Conservation (phyloP, 192 early-diverging fungal species). For the Phycomyces nitens region DNA sequence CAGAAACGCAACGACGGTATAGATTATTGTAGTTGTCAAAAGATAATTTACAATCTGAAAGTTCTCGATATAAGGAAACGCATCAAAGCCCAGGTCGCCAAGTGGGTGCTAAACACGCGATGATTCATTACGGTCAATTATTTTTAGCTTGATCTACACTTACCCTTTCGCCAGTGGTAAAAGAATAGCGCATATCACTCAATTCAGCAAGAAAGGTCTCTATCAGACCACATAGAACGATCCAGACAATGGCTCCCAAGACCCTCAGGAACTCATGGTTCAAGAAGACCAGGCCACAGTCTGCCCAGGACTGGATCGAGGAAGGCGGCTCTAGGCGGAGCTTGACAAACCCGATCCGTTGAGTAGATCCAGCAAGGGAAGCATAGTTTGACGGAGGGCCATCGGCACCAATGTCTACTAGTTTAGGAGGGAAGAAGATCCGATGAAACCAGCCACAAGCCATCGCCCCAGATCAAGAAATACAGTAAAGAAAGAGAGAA, state of each 20-base stretch:
- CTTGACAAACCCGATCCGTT: constrained; percentile 16
- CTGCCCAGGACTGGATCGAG: constrained; percentile 10
- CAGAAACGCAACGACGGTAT: constrained; percentile 40
- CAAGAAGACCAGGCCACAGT: constrained; percentile 17
- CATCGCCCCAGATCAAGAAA: neutral
- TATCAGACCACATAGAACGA: constrained; percentile 22
- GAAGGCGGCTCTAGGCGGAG: constrained; percentile 22
- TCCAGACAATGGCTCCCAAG: constrained; percentile 3
- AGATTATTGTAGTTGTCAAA: constrained; percentile 41
- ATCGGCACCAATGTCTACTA: constrained; percentile 6
- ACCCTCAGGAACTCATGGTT: constrained; percentile 28
- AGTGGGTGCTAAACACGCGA: constrained; percentile 26
- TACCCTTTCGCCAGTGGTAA: neutral
- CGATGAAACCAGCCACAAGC: neutral
- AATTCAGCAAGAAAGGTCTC: constrained; percentile 29
- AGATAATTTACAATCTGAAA: constrained; percentile 52
- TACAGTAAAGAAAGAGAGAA: neutral
- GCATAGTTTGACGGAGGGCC: neutral
- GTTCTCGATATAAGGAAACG: constrained; percentile 38
- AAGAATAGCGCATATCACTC: constrained; percentile 26
- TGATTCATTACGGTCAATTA: neutral
- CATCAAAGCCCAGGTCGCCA: constrained; percentile 47
- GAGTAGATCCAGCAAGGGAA: constrained; percentile 3
- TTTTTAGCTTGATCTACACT: neutral
- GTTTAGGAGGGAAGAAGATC: neutral